Evolutionary conservation across 768 basidiomycete genomes (phyloP).

Genomic region (Daedalea quercina): DNA sequence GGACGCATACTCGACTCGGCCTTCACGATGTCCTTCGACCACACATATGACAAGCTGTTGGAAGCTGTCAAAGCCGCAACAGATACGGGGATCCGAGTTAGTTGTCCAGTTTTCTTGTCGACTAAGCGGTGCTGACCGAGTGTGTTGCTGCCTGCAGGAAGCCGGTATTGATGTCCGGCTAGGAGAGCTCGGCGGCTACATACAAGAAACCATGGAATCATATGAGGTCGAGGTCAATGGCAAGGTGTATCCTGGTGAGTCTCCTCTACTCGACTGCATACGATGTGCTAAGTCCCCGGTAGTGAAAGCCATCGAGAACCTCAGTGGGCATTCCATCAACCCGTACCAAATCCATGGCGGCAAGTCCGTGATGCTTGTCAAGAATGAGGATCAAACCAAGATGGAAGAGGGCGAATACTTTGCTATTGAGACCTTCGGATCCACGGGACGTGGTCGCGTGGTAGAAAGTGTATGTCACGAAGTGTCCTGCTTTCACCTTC

Average conservation of each 20-base stretch:
- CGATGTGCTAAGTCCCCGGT: neutral
- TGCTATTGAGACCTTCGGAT: slow-evolving; percentile 98
- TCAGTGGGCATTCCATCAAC: slow-evolving; percentile 92
- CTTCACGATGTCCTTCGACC: slow-evolving; percentile 87
- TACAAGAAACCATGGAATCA: slow-evolving; percentile 98
- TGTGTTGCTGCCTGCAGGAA: slow-evolving; percentile 54
- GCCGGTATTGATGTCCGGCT: slow-evolving; percentile 94
- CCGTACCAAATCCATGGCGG: slow-evolving; percentile 90
- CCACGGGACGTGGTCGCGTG: slow-evolving; percentile 87
- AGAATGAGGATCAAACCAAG: slow-evolving; percentile 84
- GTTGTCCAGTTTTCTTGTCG: slow-evolving; percentile 13
- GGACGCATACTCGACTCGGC: slow-evolving; percentile 96
- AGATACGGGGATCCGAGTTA: slow-evolving; percentile 80
- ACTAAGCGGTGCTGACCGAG: neutral
- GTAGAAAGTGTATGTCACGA: slow-evolving; percentile 66
- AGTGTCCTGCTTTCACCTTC: neutral
- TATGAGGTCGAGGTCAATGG: slow-evolving; percentile 94
- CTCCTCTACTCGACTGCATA: neutral
- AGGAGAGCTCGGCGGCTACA: slow-evolving; percentile 84
- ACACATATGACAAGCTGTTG: slow-evolving; percentile 81
- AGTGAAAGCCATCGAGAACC: slow-evolving; percentile 89
- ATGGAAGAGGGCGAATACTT: slow-evolving; percentile 99
- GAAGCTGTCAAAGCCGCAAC: slow-evolving; percentile 94
- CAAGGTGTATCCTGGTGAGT: slow-evolving; percentile 70
- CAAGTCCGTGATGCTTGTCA: slow-evolving; percentile 87